Evolutionary conservation across 163 green algal species (phyloP), one percentile per base, ranked within the genome.

Genomic region (Scenedesmus sp.): DNA sequence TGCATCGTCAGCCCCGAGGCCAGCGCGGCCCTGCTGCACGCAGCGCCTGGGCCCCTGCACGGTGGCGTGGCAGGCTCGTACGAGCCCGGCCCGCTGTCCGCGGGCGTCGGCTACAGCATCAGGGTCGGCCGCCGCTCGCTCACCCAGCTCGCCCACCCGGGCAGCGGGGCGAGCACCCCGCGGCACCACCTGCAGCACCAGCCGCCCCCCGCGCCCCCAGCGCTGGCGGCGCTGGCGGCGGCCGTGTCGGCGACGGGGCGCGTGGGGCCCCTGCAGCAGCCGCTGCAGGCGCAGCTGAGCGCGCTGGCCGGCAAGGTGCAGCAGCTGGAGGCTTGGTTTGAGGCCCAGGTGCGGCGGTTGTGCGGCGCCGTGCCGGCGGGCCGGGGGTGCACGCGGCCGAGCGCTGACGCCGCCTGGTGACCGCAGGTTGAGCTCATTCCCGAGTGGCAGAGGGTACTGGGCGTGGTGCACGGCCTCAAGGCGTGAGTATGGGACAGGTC

Each of bases 281-380:
- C 69, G 28, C 24, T 77, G 53, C 54, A 67, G 53, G 39, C 31
- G 15, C 69, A 77, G 24, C 36, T 80, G 42, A 28, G 5, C 26
- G 71, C 71, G 7, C 20, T 80, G 44, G n/a, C 71, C 18, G 34
- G 24, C 31, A 80, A 80, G 31, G 42, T 78, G 15, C 13, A 33
- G 11, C 70, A 70, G 58, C 70, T 78, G 7, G 70, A 78, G 70
- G 57, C 45, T 17, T 78, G 56, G 57, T 78, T 78, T 60, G 70
- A 78, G 57, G 53, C 70, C 10, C 70, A 78, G 56, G 60, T 80
- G 71, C 0, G 20, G 22, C 62, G 53, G 39, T 51, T 28, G n/a
- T 20, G 26, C 56, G 11, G 26, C 14, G 28, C 39, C 28, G 17
- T 34, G 54, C 1, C 18, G 31, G 51, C 5, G 14, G 15, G 51